These are phyloP conservation scores for Dendrothele bispora DNA, from an alignment of 768 basidiomycete genomes.

Conservation along the genomic window DNA sequence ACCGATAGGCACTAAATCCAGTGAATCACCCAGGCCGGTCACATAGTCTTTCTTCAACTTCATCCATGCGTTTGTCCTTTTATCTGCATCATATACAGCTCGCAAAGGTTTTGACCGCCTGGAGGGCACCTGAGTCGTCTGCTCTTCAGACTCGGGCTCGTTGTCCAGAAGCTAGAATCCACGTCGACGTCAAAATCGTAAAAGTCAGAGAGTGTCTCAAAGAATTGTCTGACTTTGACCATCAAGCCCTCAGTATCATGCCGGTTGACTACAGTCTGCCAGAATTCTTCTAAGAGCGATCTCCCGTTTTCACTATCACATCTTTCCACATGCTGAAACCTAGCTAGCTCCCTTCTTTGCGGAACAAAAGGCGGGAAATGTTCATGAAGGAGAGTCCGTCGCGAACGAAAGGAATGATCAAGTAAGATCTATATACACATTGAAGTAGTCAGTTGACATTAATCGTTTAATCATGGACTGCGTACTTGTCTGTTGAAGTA, in stretches of 20 bases:
- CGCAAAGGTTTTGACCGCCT: slow-evolving; percentile 71
- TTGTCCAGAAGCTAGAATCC: slow-evolving; percentile 64
- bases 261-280: slow-evolving; percentile 72
- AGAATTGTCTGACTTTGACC: slow-evolving; percentile 70
- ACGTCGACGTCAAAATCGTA: slow-evolving; percentile 10
- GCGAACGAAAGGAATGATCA: slow-evolving; percentile 63
- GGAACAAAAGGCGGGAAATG: slow-evolving; percentile 57
- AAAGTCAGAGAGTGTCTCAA: neutral
- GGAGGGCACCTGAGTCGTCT: slow-evolving; percentile 34
- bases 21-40: slow-evolving; percentile 71
- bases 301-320: slow-evolving; percentile 64
- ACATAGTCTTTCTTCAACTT: slow-evolving; percentile 95
- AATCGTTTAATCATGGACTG: neutral
- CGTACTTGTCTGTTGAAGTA: slow-evolving; percentile 73
- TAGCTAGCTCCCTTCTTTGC: slow-evolving; percentile 47
- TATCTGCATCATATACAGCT: slow-evolving; percentile 90
- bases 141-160: slow-evolving; percentile 32
- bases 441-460: slow-evolving; percentile 7
- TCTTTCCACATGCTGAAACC: slow-evolving; percentile 73
- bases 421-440: slow-evolving; percentile 57
- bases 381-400: slow-evolving; percentile 62
- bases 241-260: slow-evolving; percentile 73
- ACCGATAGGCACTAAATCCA: slow-evolving; percentile 70
- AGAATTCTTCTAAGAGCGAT: slow-evolving; percentile 71
- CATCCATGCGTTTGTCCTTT: slow-evolving; percentile 83